Percentiles rank a stretch among this genome's conserved stretches.
phyloP scores from a whole-genome alignment of 345 rosid genomes.

The Barbarea vulgaris region DNA sequence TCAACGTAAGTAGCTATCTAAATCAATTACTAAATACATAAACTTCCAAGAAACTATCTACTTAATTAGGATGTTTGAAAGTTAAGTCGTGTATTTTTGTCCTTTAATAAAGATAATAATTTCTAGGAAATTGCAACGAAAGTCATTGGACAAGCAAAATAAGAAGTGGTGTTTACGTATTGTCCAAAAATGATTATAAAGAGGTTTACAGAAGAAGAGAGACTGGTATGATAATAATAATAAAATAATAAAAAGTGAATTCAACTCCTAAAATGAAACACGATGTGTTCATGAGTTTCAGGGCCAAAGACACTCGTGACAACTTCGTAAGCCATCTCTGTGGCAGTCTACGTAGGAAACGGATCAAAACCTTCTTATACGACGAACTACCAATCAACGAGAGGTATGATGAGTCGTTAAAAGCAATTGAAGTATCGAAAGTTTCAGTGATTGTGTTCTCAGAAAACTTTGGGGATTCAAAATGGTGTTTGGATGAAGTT shows the following conservation, averaged over 20 bases:
- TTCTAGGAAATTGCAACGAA: background rate
- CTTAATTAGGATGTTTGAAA: background rate
- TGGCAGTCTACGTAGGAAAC: constrained; percentile 34
- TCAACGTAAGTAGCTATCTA: background rate
- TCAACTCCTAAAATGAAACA: constrained; percentile 17
- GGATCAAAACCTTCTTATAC: constrained; percentile 28
- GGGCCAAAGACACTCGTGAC: constrained; percentile 40
- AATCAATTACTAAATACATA: background rate
- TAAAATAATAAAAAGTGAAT: background rate
- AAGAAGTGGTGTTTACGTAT: background rate
- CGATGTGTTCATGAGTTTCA: constrained; percentile 42
- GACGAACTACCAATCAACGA: constrained; percentile 26
- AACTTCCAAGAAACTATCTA: background rate
- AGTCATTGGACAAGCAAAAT: background rate
- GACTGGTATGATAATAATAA: background rate
- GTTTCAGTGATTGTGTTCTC: constrained; percentile 40
- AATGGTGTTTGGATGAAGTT: constrained; percentile 42
- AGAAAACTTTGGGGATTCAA: constrained; percentile 27
- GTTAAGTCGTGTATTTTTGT: background rate
- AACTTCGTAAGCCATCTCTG: constrained; percentile 38
- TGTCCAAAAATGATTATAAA: background rate
- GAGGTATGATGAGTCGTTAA: constrained; percentile 18
- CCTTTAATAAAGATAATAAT: background rate
- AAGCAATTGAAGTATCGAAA: constrained; percentile 21
- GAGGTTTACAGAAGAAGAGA: background rate